Evolutionary conservation across 495 filamentous ascomycete genomes (phyloP), one percentile per base, ranked within the genome.

Genomic region (Aspergillus bridgeri): DNA sequence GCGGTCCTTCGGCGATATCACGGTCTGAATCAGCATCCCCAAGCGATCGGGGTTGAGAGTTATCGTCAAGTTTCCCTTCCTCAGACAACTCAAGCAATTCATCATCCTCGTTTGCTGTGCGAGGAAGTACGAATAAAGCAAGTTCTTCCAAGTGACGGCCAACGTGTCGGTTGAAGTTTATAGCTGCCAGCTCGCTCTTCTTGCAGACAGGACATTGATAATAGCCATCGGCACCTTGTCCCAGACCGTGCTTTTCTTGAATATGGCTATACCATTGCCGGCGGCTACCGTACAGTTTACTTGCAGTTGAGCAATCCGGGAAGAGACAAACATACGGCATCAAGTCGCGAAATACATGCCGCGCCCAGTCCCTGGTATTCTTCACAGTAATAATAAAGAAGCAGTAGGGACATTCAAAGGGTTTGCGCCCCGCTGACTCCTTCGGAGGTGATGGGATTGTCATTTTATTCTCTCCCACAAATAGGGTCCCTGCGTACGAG

Each of bases 351-450:
- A 72, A 68, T 7, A 72, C 47, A 54, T 72, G 69, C 7, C 62
- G 59, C 3, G 57, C 59, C 67, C 65, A 69, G 2, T 49, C 51
- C 48, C 33, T 48, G 13, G 22, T 29, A 15, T 60, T 44, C 11
- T 42, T 50, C 21, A 59, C 46, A 1, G 44, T 59, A 21, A 67
- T 66, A 3, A 66, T 53, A 15, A 54, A 44, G 42, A 55, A 65
- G 49, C 69, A 72, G 43, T 69, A 72, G 1, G 69, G 68, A 54
- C 69, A 72, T 51, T 65, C 61, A 42, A 67, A 70, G 2, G 58
- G 59, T 6, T 17, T 48, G 15, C 42, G 7, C 23, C 57, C 52
- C 0, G 33, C n/a, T 7, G 54, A 56, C 11, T n/a, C 61, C 22
- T 55, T 42, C 1, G 65, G 65, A 0, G 51, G 60, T 22, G 54